Percentiles rank a stretch among this genome's conserved stretches.
Conservation (phyloP, 2,329 filamentous ascomycete genomes). For the Simplicillium aogashimaense region DNA sequence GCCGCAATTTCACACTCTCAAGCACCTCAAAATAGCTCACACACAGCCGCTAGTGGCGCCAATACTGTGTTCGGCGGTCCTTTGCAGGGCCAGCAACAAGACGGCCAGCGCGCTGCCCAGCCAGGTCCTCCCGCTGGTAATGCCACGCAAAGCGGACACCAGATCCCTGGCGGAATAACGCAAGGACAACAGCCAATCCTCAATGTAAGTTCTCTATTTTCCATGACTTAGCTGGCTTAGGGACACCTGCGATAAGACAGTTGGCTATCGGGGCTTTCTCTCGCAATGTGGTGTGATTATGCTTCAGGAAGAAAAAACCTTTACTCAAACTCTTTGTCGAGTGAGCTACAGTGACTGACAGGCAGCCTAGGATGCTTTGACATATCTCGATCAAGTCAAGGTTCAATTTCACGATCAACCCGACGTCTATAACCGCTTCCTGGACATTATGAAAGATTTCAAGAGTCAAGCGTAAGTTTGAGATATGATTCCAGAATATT, state of each 20-base stretch:
- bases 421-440: conserved; percentile 91
- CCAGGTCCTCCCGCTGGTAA: conserved; percentile 35
- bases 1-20: conserved; percentile 40
- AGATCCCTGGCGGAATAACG: conserved; percentile 26
- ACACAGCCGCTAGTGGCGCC: conserved; percentile 49
- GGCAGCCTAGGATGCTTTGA: conserved; percentile 56
- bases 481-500: background rate
- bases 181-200: conserved; percentile 34
- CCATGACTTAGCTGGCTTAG: conserved; percentile 1
- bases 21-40: conserved; percentile 38
- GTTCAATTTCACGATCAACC: conserved; percentile 95
- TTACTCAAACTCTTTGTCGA: too few species aligned
- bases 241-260: background rate
- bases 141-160: conserved; percentile 26
- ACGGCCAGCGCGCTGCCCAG: conserved; percentile 42
- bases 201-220: conserved; percentile 35
- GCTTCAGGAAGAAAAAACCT: too few species aligned
- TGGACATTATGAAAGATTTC: conserved; percentile 99
- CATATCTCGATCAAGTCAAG: conserved; percentile 96
- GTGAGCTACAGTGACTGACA: too few species aligned
- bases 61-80: conserved; percentile 62
- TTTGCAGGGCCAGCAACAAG: conserved; percentile 55
- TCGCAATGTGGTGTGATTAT: too few species aligned
- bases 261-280: background rate
- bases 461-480: conserved; percentile 81